Evolutionary conservation across 2,329 filamentous ascomycete genomes (phyloP), one percentile per base, ranked within the genome.

Genomic region (Aureobasidium sp.): DNA sequence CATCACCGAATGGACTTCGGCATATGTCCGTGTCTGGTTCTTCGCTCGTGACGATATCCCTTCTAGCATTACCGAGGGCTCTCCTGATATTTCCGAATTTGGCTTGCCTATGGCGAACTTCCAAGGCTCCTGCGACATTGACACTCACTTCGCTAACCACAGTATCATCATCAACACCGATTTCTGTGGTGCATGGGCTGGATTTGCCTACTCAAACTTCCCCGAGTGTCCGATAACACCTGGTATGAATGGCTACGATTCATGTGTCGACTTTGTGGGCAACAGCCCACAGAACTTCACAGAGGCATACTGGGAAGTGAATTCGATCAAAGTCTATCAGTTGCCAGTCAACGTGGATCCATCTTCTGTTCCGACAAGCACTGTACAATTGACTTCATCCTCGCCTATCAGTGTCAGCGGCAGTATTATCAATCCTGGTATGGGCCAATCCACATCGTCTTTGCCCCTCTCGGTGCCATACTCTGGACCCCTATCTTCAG

Each of bases 31-130:
- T 63, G 68, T 68, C 25, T 74, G 72, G 72, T 74, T 69, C 65
- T 74, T 74, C 48, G 66, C 69, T 21, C 66, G 70, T 15, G 69
- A 69, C n/a, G 60, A 61, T 49, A 70, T 71, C 15, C 75, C 75
- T 1, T 32, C 63, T 5, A 72, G 69, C 66, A 80, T 89, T 63
- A 71, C 74, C 54, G 65, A 58, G 11, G 66, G 67, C n/a, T 66
- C 64, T 1, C 87, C 87, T 0, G 79, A 88, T 66, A 83, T 86
- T 0, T 80, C 78, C 52, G 74, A 75, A 2, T 90, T 87, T 82
- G 86, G 85, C 16, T 76, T 73, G 2, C 83, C 87, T 0, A 67
- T 82, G 7, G 85, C 86, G 1, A 86, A 89, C 63, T 88, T 88
- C 69, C 86, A 70, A 64, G 74, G 72, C 10, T 62, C 61, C 25